Base-by-base conservation (phyloP, 2,329 filamentous ascomycete genomes). In the Botrytis elliptica region DNA sequence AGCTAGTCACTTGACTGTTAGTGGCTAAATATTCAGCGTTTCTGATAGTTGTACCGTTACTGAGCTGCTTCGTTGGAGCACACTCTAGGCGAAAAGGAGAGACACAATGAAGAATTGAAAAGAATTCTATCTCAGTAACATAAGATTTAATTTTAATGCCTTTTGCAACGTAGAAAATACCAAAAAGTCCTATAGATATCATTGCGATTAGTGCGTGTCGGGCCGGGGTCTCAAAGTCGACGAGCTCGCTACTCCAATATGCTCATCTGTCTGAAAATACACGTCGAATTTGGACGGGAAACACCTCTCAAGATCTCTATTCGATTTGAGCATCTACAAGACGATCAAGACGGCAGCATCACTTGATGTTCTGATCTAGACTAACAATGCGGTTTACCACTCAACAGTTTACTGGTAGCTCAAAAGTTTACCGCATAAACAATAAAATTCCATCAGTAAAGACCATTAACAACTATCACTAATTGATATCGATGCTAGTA, bases 1-100 rank as follows among this genome's bases (percentile, higher is more conserved):
- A 46, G 20, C 1, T 22, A 46, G 44, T 22, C 44, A 22, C 20
- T 46, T 46, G 44, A 46, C 7, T 2, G 20, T 8, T 46, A 8
- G 44, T 4, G 3, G 20, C 44, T 46, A 46, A 22, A 46, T 46
- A 46, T 46, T 46, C 3, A 4, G 44, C 44, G 42, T 46, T 46
- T 25, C 9, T 9, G 0, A 49, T 10, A 4, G 8, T 1, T 49
- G 25, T 9, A 22, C 0, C 2, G 10, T 9, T 10, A 10, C 44
- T 8, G 20, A 49, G 9, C 1, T 25, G 46, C 20, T 46, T 4
- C 20, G 46, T 49, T 49, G 46, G 46, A 49, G 46, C 20, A 10
- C 8, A 49, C 46, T 20, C 20, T 49, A 49, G 20, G 10, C 46
- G 46, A 25, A 49, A 49, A 25, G 20, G 46, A 49, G 20, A 49